A percentile compares a stretch with the other conserved stretches of the same genome.
These are phyloP conservation scores for Mortierella sp. DNA, from an alignment of 371 early-diverging fungal species.

Conservation along the genomic window DNA sequence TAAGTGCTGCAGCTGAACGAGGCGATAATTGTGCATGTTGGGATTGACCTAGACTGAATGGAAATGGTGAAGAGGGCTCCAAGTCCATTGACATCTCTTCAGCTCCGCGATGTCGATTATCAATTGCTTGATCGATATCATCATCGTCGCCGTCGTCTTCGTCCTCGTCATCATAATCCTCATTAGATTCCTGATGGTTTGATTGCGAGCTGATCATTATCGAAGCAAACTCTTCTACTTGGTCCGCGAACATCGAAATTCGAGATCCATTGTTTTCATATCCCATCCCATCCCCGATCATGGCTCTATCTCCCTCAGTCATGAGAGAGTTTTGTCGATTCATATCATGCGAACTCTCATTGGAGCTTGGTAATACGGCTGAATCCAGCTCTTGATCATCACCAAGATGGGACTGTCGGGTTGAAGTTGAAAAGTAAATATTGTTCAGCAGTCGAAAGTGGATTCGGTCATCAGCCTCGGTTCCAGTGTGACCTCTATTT, in stretches of 20 bases:
- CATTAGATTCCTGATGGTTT: conserved; percentile 11
- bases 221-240: conserved; percentile 15
- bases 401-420: conserved; percentile 7
- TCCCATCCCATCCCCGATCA: conserved; percentile 16
- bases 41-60: conserved; percentile 25
- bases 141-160: conserved; percentile 33
- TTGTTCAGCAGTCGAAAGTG: conserved; percentile 39
- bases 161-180: conserved; percentile 25
- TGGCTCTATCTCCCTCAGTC: not conserved
- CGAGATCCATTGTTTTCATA: conserved; percentile 1
- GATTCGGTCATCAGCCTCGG: conserved; percentile 45
- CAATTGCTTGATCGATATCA: conserved; percentile 35
- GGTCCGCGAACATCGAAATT: conserved; percentile 1
- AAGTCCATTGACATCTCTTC: conserved; percentile 9
- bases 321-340: not conserved
- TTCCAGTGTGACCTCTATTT: not conserved
- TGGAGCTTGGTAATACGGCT: not conserved
- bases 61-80: conserved; percentile 13
- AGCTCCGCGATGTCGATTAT: conserved; percentile 15
- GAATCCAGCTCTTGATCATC: conserved; percentile 23
- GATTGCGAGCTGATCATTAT: conserved; percentile 6
- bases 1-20: conserved; percentile 43
- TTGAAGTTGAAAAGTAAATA: conserved; percentile 23
- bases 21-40: conserved; percentile 48
- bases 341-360: not conserved